Evolutionary conservation across 331 rosid species (phyloP).

Genomic region (Telfairia occidentalis): DNA sequence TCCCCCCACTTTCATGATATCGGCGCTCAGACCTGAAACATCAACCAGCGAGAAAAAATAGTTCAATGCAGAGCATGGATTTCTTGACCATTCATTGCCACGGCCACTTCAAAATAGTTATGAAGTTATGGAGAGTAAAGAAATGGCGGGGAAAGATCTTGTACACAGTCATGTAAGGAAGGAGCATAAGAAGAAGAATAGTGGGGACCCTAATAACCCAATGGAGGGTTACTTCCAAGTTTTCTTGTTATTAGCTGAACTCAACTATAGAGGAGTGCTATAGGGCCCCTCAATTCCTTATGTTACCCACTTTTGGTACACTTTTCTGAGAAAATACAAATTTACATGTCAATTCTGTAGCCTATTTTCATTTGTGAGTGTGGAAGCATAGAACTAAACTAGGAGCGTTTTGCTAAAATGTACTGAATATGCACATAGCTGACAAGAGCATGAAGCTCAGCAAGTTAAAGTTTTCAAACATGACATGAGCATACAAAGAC

Average conservation of each 20-base stretch:
- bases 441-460: not conserved
- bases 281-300: not conserved
- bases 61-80: not conserved
- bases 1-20: slow-evolving; percentile 90
- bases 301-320: not conserved
- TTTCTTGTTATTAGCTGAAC: not conserved
- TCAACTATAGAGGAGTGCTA: not conserved
- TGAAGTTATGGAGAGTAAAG: not conserved
- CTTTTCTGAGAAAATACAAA: not conserved
- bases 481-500: not conserved
- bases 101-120: not conserved
- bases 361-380: not conserved
- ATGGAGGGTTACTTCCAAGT: slow-evolving; percentile 1
- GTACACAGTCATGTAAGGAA: not conserved
- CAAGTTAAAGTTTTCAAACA: not conserved
- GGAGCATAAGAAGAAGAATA: not conserved
- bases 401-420: not conserved
- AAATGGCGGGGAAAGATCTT: not conserved
- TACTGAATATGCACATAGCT: not conserved
- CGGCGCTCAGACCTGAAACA: slow-evolving; percentile 69
- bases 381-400: not conserved
- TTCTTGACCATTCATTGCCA: not conserved
- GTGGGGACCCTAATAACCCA: not conserved
- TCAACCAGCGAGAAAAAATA: not conserved
- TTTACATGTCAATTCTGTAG: not conserved